Evolutionary conservation across 2,329 filamentous ascomycete species (phyloP), one percentile per base, ranked within the genome.

Genomic region (Verticillium alfalfae): DNA sequence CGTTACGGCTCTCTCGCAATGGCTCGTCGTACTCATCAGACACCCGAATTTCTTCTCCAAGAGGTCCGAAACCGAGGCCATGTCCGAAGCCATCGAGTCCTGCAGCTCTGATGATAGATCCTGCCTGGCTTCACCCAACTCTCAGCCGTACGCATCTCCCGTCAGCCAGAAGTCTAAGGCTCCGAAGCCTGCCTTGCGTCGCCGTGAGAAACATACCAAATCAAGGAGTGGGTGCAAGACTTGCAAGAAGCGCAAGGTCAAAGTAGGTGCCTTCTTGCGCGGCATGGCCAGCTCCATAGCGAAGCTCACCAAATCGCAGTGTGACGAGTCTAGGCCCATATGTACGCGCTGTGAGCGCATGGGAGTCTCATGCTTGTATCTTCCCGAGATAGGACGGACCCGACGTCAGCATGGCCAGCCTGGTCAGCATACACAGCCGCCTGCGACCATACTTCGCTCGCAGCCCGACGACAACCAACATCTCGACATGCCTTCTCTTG

Each of bases 181-280:
- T 18, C 7, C 59, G 45, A 6, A 59, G 59, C 3, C 16, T n/a
- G 1, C 56, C 34, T 2, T 57, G 56, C 13, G 61, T 57, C 45
- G 38, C 39, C 45, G 22, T 10, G 59, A 49, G 2, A 52, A 52
- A 18, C 45, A 52, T 18, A 52, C 18, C 39, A 67, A 66, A 41
- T 66, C 66, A 52, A 61, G 65, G n/a, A 60, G 61, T 55, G 66
- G 66, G 5, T 67, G 66, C 60, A 61, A 60, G 41, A 66, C 66
- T 15, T 67, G 66, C 56, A 65, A 65, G 58, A 57, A 58, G 36
- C 61, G 65, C 16, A 64, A 60, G 39, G 62, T 64, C 45, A 64
- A 64, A 56, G 62, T 56, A 12, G 7, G 34, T 18, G 2, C n/a
- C 38, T 4, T 59, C 18, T 7, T 3, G 31, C 8, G 8, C 34